These are phyloP conservation scores for Aspergillus sclerotiicarbonarius DNA, from an alignment of 495 filamentous ascomycete genomes.

Conservation along the genomic window DNA sequence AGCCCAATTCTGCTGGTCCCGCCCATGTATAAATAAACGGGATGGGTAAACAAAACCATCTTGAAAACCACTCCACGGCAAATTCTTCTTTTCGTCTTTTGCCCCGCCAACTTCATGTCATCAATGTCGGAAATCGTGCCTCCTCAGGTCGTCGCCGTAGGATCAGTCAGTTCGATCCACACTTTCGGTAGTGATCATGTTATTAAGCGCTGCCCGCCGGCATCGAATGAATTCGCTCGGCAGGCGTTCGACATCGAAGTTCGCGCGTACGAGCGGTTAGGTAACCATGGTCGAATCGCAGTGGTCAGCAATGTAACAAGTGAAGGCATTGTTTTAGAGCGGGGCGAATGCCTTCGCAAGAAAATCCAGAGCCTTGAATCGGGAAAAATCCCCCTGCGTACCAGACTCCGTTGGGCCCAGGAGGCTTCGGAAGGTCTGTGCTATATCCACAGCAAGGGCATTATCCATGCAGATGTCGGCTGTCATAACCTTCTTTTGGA, in stretches of 20 bases:
- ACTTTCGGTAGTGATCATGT: slow-evolving; percentile 9
- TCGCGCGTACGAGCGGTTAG: slow-evolving; percentile 12
- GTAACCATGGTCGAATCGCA: slow-evolving; percentile 10
- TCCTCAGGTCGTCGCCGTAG: slow-evolving; percentile 6
- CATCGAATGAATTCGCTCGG: slow-evolving; percentile 5
- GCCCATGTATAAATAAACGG: slow-evolving; percentile 9
- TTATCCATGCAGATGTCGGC: slow-evolving; percentile 20
- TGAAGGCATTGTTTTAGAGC: slow-evolving; percentile 9
- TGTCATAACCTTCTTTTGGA: slow-evolving; percentile 19
- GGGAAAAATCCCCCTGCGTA: slow-evolving; percentile 1
- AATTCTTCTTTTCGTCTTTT: not conserved
- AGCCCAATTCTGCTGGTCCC: slow-evolving; percentile 2
- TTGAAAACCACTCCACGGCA: slow-evolving; percentile 1
- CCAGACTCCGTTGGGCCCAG: slow-evolving; percentile 9
- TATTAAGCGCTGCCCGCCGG: slow-evolving; percentile 1
- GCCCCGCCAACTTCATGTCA: not conserved
- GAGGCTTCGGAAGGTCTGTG: slow-evolving; percentile 13
- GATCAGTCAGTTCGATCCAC: slow-evolving; percentile 7
- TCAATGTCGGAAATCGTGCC: slow-evolving; percentile 5
- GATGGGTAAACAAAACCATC: slow-evolving; percentile 1
- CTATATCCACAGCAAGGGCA: slow-evolving; percentile 18
- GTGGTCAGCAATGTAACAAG: slow-evolving; percentile 2
- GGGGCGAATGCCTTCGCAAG: slow-evolving; percentile 12
- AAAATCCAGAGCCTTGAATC: slow-evolving; percentile 4
- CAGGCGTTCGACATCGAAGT: slow-evolving; percentile 11